phyloP scores from a whole-genome alignment of 116 monocot species.

The Iris pallida region DNA sequence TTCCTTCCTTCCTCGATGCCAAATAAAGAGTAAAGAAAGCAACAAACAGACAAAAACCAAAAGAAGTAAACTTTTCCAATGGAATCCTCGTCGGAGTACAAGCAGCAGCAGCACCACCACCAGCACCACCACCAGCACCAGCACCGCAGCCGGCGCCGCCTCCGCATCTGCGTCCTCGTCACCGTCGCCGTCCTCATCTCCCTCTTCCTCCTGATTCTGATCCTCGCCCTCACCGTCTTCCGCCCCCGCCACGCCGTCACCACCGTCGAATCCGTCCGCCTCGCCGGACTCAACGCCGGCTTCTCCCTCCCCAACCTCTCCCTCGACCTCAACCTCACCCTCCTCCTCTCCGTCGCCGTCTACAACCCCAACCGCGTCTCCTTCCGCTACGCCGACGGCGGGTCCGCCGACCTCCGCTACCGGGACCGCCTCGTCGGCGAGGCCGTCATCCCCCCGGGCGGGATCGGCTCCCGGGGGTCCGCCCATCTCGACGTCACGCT shows the following conservation, averaged over 20 bases:
- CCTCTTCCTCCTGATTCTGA: slow-evolving; percentile 25
- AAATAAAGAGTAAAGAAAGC: too few species aligned
- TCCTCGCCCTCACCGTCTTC: slow-evolving; percentile 50
- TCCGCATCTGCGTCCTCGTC: slow-evolving; percentile 16
- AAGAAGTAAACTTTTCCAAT: not conserved
- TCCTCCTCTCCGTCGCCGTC: slow-evolving; percentile 39
- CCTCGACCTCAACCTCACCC: slow-evolving; percentile 54
- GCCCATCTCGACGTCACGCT: slow-evolving; percentile 35
- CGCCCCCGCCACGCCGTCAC: slow-evolving; percentile 36
- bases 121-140: not conserved
- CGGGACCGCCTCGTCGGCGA: slow-evolving; percentile 48
- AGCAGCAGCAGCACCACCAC: not conserved
- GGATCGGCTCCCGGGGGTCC: slow-evolving; percentile 44
- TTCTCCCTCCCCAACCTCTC: slow-evolving; percentile 36
- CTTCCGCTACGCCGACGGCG: slow-evolving; percentile 55
- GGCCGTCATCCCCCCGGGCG: slow-evolving; percentile 61
- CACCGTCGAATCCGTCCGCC: slow-evolving; percentile 45
- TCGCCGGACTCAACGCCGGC: slow-evolving; percentile 31
- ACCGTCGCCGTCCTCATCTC: slow-evolving; percentile 10
- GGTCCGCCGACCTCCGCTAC: slow-evolving; percentile 57
- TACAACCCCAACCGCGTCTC: slow-evolving; percentile 67
- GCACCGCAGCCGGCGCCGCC: not conserved
- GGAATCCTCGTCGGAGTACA: slow-evolving; percentile 17
- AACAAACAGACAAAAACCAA: too few species aligned
- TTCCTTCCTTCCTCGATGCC: too few species aligned